Conservation (phyloP, 257 asterid genomes). For the Rauvolfia tetraphylla region DNA sequence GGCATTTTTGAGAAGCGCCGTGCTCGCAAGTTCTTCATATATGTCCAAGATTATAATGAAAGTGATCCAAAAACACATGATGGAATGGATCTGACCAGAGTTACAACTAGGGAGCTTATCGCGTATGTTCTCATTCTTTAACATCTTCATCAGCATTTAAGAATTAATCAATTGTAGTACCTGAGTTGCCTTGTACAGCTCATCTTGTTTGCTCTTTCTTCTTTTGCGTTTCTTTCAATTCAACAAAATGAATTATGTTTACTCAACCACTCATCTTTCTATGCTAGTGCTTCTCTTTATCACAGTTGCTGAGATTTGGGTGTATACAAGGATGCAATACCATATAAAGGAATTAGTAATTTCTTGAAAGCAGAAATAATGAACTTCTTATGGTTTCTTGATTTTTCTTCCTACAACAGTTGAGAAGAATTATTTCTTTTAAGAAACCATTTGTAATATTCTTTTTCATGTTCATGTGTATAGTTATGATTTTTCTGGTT, state of each 20-base stretch:
- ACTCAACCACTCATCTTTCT: not conserved
- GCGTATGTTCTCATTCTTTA: conserved; percentile 40
- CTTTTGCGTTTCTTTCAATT: not conserved
- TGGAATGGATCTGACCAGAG: conserved; percentile 89
- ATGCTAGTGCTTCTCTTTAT: not conserved
- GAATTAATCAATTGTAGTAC: not conserved
- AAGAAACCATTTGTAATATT: not conserved
- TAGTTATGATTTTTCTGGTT: not conserved
- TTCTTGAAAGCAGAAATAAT: not conserved
- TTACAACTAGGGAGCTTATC: conserved; percentile 77
- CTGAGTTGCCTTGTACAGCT: not conserved
- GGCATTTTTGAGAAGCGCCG: conserved; percentile 97
- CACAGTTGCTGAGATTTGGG: not conserved
- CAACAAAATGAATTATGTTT: not conserved
- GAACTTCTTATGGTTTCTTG: not conserved
- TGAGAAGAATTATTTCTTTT: not conserved
- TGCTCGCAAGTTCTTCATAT: conserved; percentile 88
- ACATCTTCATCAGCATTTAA: too few relatives aligned
- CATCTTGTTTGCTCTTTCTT: not conserved
- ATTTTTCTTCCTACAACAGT: not conserved
- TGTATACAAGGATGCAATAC: not conserved
- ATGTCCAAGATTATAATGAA: conserved; percentile 85
- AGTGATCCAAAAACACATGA: conserved; percentile 79
- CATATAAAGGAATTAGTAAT: not conserved
- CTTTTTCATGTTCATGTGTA: not conserved